Evolutionary conservation across 805 yeast genomes (phyloP).

Genomic region (Kockiozyma suomiensis): DNA sequence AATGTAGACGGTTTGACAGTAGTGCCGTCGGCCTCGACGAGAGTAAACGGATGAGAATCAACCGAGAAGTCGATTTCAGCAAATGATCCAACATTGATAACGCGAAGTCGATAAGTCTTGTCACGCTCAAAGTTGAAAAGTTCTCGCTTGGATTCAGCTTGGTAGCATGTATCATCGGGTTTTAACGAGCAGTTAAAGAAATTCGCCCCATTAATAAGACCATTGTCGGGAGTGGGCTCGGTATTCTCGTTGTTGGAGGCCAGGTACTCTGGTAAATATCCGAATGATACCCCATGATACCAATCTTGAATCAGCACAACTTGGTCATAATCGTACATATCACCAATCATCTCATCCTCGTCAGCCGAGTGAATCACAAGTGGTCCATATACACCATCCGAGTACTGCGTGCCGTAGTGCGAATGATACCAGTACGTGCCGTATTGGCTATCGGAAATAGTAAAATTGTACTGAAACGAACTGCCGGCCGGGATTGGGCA

Average conservation of each 20-base stretch:
- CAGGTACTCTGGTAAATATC: constrained; percentile 43
- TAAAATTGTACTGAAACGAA: constrained; percentile 78
- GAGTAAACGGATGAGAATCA: constrained; percentile 38
- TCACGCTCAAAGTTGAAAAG: constrained; percentile 19
- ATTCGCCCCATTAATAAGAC: constrained; percentile 48
- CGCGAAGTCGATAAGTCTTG: constrained; percentile 34
- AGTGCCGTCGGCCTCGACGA: constrained; percentile 45
- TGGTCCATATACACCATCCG: constrained; percentile 73
- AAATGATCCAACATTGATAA: constrained; percentile 44
- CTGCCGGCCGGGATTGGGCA: constrained; percentile 84
- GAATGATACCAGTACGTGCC: constrained; percentile 98
- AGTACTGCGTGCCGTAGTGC: constrained; percentile 83
- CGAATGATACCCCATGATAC: constrained; percentile 46
- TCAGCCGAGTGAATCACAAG: constrained; percentile 48
- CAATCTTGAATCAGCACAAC: constrained; percentile 48
- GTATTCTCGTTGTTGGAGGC: constrained; percentile 48
- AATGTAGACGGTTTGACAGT: constrained; percentile 36
- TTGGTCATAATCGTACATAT: constrained; percentile 40
- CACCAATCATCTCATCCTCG: constrained; percentile 41
- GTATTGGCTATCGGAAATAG: constrained; percentile 64
- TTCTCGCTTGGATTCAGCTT: constrained; percentile 33
- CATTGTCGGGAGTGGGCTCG: constrained; percentile 47
- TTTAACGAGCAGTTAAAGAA: constrained; percentile 39
- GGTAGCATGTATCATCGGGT: constrained; percentile 38
- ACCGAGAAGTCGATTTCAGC: constrained; percentile 42